phyloP scores from a whole-genome alignment of 805 yeast species.

The Nematodospora valgi region DNA sequence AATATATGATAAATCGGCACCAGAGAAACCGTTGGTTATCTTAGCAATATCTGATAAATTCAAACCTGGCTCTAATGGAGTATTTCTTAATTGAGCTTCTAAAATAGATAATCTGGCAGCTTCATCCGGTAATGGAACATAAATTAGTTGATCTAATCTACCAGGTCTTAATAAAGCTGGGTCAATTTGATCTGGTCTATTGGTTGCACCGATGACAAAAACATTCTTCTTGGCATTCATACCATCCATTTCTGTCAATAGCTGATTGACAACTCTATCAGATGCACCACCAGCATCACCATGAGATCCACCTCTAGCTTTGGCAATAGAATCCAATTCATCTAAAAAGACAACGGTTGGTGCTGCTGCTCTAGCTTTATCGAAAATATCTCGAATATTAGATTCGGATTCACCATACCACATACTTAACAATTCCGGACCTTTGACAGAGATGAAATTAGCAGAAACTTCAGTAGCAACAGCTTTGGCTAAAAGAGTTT shows the following conservation, averaged over 20 bases:
- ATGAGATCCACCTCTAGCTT: constrained; percentile 85
- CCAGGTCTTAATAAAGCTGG: constrained; percentile 99
- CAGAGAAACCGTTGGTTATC: constrained; percentile 96
- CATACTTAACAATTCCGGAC: constrained; percentile 96
- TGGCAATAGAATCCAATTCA: constrained; percentile 97
- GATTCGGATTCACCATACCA: constrained; percentile 99
- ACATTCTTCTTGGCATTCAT: constrained; percentile 99
- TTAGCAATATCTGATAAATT: constrained; percentile 85
- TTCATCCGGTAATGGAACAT: constrained; percentile 98
- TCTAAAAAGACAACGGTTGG: constrained; percentile 98
- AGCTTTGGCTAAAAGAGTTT: constrained; percentile 95
- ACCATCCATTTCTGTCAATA: constrained; percentile 99
- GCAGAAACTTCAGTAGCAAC: constrained; percentile 99
- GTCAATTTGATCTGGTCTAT: constrained; percentile 99
- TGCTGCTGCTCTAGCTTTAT: constrained; percentile 98
- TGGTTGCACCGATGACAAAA: constrained; percentile 98
- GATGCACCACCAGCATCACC: constrained; percentile 98
- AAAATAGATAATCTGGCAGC: constrained; percentile 89
- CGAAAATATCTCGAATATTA: constrained; percentile 95
- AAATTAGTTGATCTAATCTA: constrained; percentile 95
- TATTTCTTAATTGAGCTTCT: constrained; percentile 94
- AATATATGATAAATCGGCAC: constrained; percentile 97
- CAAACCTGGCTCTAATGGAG: constrained; percentile 97
- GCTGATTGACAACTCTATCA: constrained; percentile 93
- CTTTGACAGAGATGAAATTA: constrained; percentile 94